A percentile compares a stretch with the other conserved stretches of the same genome.
Conservation (phyloP, 345 rosid species). For the Dovyalis caffra region DNA sequence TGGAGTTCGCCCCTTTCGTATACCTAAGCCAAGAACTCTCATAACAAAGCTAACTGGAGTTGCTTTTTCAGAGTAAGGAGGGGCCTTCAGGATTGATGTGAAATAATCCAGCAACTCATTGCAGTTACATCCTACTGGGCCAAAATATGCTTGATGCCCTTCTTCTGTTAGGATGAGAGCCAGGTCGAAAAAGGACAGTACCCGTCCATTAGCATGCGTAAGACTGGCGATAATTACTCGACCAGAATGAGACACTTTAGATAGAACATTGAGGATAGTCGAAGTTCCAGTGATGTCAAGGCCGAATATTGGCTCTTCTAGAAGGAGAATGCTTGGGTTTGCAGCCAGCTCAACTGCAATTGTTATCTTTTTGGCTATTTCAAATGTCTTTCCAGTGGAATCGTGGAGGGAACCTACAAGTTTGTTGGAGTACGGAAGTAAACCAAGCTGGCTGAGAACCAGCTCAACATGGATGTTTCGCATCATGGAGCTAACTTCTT, state of each 20-base stretch:
- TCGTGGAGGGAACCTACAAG: constrained; percentile 32
- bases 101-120: constrained; percentile 25
- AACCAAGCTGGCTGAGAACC: constrained; percentile 30
- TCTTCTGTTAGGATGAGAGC: constrained; percentile 30
- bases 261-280: constrained; percentile 22
- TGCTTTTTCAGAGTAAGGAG: constrained; percentile 15
- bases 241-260: constrained; percentile 31
- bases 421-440: constrained; percentile 33
- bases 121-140: constrained; percentile 27
- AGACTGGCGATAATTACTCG: constrained; percentile 22
- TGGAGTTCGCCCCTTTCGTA: constrained; percentile 13
- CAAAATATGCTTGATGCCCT: constrained; percentile 35
- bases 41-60: constrained; percentile 36
- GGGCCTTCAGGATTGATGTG: constrained; percentile 26
- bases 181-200: constrained; percentile 28
- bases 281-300: constrained; percentile 23
- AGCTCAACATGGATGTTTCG: constrained; percentile 31
- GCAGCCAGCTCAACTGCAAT: constrained; percentile 38
- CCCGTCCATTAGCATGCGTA: constrained; percentile 19
- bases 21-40: constrained; percentile 29
- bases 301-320: constrained; percentile 33
- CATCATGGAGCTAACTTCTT: constrained; percentile 9
- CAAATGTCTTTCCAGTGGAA: constrained; percentile 31
- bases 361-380: constrained; percentile 37
- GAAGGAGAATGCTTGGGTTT: constrained; percentile 36